Evolutionary conservation across 2,329 filamentous ascomycete species (phyloP).

Genomic region (Pleomassaria siparia): DNA sequence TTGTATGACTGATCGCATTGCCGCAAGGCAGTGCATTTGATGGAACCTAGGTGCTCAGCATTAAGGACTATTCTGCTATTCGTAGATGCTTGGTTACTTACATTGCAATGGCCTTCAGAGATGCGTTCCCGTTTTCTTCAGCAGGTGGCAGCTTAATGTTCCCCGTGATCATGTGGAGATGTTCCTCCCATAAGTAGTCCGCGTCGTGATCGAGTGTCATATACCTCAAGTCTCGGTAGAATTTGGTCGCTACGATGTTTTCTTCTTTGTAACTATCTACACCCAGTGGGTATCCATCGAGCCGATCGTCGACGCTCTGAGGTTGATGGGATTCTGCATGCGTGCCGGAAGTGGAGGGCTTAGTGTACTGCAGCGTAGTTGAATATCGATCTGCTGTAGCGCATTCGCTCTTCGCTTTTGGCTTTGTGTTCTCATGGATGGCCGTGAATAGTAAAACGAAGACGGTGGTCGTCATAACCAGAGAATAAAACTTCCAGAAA

Average conservation of each 20-base stretch:
- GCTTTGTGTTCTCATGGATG: slow-evolving; percentile 2
- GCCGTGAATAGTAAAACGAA: neutral
- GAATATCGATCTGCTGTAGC: no score
- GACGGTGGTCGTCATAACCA: slow-evolving; percentile 1
- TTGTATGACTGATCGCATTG: neutral
- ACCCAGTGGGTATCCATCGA: neutral
- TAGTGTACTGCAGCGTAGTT: no score
- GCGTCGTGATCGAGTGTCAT: neutral
- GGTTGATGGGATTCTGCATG: no score
- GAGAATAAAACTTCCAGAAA: slow-evolving; percentile 6
- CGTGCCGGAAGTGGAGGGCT: no score
- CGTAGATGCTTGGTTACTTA: neutral
- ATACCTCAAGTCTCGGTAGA: neutral
- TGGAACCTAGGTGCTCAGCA: neutral
- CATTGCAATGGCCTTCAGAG: neutral
- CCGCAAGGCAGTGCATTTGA: slow-evolving; percentile 1
- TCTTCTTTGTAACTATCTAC: neutral
- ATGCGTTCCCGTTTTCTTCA: neutral
- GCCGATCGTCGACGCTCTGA: neutral
- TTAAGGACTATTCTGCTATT: neutral
- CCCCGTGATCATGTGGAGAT: neutral
- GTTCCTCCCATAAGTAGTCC: neutral
- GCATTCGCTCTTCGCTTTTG: no score
- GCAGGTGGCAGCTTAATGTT: neutral
- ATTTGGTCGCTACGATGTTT: neutral